Percentiles rank a stretch among this genome's conserved stretches.
These are phyloP conservation scores for Coprinopsis strossmayeri DNA, from an alignment of 768 basidiomycete species.

Conservation along the genomic window DNA sequence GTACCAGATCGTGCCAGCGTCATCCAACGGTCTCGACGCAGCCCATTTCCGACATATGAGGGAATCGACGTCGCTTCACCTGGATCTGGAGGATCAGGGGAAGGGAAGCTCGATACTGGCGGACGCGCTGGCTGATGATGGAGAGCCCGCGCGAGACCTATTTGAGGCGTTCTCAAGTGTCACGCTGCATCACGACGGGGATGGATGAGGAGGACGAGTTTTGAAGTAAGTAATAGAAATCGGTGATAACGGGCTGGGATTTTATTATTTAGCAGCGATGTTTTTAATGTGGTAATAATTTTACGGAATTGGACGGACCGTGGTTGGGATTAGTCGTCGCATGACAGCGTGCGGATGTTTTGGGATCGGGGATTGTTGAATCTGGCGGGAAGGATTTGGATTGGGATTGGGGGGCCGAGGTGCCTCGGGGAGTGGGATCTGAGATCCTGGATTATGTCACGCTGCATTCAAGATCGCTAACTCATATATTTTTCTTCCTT, in stretches of 20 bases:
- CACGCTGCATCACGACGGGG: constrained; percentile 81
- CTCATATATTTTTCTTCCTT: no score
- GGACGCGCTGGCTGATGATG: constrained; percentile 33
- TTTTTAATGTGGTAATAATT: background rate
- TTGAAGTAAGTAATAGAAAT: background rate
- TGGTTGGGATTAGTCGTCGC: background rate
- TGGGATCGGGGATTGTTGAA: no score
- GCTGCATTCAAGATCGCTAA: no score
- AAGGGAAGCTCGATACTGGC: constrained; percentile 18
- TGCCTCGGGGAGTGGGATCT: background rate
- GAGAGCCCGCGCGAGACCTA: constrained; percentile 44
- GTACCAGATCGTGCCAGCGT: constrained; percentile 70
- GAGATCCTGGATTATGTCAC: background rate
- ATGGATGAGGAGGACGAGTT: constrained; percentile 21
- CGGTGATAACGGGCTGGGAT: constrained; percentile 3
- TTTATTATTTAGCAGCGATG: background rate
- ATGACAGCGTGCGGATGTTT: background rate
- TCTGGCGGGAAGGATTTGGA: no score
- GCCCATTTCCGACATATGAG: constrained; percentile 88
- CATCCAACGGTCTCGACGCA: constrained; percentile 74
- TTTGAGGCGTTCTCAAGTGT: constrained; percentile 90
- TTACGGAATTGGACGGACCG: background rate
- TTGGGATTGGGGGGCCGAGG: no score
- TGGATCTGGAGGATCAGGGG: constrained; percentile 76
- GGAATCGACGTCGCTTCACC: constrained; percentile 87